These are phyloP conservation scores for Butyriboletus loyo DNA, from an alignment of 768 basidiomycete genomes.

Conservation along the genomic window DNA sequence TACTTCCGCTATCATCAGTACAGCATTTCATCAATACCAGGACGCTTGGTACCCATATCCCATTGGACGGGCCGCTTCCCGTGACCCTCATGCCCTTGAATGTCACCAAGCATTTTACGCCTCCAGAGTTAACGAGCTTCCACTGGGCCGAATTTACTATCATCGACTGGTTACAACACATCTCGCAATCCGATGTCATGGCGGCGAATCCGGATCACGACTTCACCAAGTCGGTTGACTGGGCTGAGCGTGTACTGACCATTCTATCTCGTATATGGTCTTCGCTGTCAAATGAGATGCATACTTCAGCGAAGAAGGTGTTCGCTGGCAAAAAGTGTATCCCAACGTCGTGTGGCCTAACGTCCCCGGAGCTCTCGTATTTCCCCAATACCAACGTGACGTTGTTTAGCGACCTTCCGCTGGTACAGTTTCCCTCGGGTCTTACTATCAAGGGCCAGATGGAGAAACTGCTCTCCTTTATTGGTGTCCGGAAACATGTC, in stretches of 20 bases:
- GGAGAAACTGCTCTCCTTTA: slow-evolving; percentile 64
- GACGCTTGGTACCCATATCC: slow-evolving; percentile 51
- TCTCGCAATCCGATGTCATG: slow-evolving; percentile 48
- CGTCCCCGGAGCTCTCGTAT: slow-evolving; percentile 69
- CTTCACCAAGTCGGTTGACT: slow-evolving; percentile 59
- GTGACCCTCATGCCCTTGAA: slow-evolving; percentile 5
- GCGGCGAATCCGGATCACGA: slow-evolving; percentile 51
- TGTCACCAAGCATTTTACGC: slow-evolving; percentile 46
- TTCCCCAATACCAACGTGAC: slow-evolving; percentile 78
- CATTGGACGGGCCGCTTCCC: slow-evolving; percentile 13
- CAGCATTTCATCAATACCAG: slow-evolving; percentile 68
- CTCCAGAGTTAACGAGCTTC: slow-evolving; percentile 55
- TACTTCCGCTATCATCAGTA: slow-evolving; percentile 69
- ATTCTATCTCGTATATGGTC: slow-evolving; percentile 72
- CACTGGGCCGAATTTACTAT: slow-evolving; percentile 79
- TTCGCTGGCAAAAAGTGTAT: slow-evolving; percentile 47
- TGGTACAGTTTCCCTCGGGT: slow-evolving; percentile 70
- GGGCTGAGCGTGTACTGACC: slow-evolving; percentile 77
- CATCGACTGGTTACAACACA: slow-evolving; percentile 69
- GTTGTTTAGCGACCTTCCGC: slow-evolving; percentile 79
- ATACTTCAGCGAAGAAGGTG: slow-evolving; percentile 40
- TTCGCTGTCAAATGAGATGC: slow-evolving; percentile 48
- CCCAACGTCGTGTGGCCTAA: slow-evolving; percentile 60
- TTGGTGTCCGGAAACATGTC: slow-evolving; percentile 90
- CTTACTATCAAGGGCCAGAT: slow-evolving; percentile 59